Conservation (phyloP, 1,284 basidiomycete genomes). For the Leccinum insolens region DNA sequence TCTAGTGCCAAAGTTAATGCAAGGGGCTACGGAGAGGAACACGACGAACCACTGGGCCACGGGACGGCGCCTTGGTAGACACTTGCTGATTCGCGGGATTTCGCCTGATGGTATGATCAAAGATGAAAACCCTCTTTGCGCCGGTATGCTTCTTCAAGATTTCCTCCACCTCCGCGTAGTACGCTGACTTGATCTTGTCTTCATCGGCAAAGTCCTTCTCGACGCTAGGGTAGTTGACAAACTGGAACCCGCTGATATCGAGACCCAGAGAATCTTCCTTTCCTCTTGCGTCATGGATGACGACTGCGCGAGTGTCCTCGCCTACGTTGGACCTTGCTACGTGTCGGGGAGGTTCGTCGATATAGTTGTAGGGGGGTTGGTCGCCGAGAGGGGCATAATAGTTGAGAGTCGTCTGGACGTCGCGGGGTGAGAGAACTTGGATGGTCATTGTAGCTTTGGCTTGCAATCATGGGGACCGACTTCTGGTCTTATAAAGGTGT, state of each 20-base stretch:
- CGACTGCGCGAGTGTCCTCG: neutral
- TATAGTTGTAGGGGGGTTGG: conserved; percentile 33
- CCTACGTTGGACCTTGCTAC: neutral
- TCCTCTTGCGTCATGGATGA: conserved; percentile 6
- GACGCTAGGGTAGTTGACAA: conserved; percentile 22
- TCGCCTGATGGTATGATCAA: conserved; percentile 46
- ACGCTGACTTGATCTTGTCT: conserved; percentile 31
- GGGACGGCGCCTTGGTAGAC: neutral
- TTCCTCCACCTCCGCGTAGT: conserved; percentile 42
- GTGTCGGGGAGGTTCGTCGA: conserved; percentile 7
- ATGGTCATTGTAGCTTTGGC: conserved; percentile 16
- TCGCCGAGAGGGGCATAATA: conserved; percentile 24
- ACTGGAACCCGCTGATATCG: conserved; percentile 2
- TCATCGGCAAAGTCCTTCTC: conserved; percentile 46
- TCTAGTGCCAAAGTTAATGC: neutral
- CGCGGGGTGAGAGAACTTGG: conserved; percentile 21
- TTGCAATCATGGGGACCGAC: neutral
- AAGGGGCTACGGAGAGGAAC: neutral
- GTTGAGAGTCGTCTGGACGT: conserved; percentile 35
- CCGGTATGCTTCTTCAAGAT: conserved; percentile 43
- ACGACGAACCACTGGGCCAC: conserved; percentile 27
- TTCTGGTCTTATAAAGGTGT: conserved; percentile 11
- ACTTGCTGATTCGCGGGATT: conserved; percentile 6
- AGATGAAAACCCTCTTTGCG: conserved; percentile 41
- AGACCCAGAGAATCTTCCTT: neutral